phyloP scores from a whole-genome alignment of 305 asterid species.

The Solanum hybrid region DNA sequence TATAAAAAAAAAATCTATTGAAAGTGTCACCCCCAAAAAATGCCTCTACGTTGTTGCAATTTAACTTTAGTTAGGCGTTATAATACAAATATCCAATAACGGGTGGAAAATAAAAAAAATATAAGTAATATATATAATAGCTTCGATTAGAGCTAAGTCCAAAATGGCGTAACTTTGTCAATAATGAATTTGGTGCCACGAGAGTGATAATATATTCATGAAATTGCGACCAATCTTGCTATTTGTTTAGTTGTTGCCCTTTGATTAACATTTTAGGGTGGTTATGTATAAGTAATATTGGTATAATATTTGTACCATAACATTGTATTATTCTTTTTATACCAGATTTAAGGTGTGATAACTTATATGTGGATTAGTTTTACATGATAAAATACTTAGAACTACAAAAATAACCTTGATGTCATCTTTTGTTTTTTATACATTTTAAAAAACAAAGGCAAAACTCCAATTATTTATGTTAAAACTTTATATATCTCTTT shows the following conservation, averaged over 20 bases:
- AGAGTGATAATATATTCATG: not conserved
- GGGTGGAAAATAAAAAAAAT: not conserved
- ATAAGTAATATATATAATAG: not conserved
- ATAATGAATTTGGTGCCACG: not conserved
- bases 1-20: not conserved
- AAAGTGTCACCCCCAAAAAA: fast-evolving
- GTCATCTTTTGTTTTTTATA: not conserved
- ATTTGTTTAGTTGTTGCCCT: not conserved
- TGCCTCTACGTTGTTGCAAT: not conserved
- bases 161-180: not conserved
- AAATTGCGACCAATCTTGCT: not conserved
- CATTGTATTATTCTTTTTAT: not conserved
- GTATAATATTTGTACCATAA: not conserved
- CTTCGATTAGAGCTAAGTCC: not conserved
- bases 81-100: fast-evolving
- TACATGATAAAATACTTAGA: not conserved
- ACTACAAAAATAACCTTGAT: not conserved
- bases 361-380: not conserved
- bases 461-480: not conserved
- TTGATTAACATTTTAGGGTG: not conserved
- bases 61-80: not conserved
- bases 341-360: not conserved
- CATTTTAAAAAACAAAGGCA: not conserved
- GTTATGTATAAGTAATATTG: not conserved
- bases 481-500: not conserved